Evolutionary conservation across 164 flowering plant species (phyloP).

Genomic region (Litsea cubeba): DNA sequence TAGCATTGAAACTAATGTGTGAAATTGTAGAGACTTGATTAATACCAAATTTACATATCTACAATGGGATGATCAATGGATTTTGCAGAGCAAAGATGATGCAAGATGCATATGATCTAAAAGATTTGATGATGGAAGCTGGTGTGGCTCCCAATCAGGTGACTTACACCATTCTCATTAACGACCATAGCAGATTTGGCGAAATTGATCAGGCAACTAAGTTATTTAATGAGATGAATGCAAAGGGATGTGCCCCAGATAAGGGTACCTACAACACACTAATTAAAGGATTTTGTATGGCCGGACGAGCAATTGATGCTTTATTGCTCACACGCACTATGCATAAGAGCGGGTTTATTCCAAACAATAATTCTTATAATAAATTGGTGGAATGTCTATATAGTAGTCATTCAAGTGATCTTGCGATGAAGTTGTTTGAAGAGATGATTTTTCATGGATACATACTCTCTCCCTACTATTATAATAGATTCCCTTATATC

Average conservation of each 20-base stretch:
- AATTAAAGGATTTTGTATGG: slow-evolving; percentile 41
- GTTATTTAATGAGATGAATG: slow-evolving; percentile 48
- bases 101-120: slow-evolving; percentile 38
- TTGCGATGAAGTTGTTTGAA: slow-evolving; percentile 38
- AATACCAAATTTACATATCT: slow-evolving; percentile 41
- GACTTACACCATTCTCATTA: slow-evolving; percentile 55
- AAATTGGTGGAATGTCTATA: slow-evolving; percentile 33
- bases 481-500: slow-evolving; percentile 22
- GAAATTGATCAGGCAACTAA: slow-evolving; percentile 38
- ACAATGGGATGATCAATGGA: slow-evolving; percentile 42
- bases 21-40: slow-evolving; percentile 17
- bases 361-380: slow-evolving; percentile 34
- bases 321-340: slow-evolving; percentile 35
- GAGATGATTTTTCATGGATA: slow-evolving; percentile 41
- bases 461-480: slow-evolving; percentile 26
- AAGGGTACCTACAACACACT: slow-evolving; percentile 38
- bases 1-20: slow-evolving; percentile 27
- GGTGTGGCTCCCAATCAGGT: slow-evolving; percentile 50
- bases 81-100: slow-evolving; percentile 35
- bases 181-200: slow-evolving; percentile 32
- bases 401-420: slow-evolving; percentile 17
- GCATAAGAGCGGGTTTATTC: slow-evolving; percentile 53
- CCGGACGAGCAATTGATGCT: slow-evolving; percentile 45
- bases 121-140: slow-evolving; percentile 35
- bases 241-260: slow-evolving; percentile 39